Base-by-base conservation (phyloP, 495 filamentous ascomycete genomes). In the Immersiella caudata region DNA sequence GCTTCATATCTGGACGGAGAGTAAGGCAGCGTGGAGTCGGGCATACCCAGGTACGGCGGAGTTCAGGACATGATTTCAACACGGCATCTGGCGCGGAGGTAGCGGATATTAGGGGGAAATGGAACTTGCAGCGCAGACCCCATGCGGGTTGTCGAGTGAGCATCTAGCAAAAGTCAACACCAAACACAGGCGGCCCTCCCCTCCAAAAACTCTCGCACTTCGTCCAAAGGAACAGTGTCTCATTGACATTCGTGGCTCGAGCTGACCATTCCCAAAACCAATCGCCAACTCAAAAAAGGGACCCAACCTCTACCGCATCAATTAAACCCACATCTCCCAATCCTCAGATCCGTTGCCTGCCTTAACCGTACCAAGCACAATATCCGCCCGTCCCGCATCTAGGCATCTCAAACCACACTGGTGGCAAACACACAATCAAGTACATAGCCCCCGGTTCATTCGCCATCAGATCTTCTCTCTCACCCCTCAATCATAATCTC, bases 21-120 rank as follows among this genome's bases (percentile, higher is more conserved):
- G n/a, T 62, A 14, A 18, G 16, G 20, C 22, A 24, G 18, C 22
- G 18, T 57, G 12, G 16, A 57, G 22, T 57, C 26, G 11, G 22
- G 22, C 22, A 57, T 26, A 26, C 54, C 22, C 11, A 21, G 20
- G 54, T 26, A 27, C 11, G 12, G n/a, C 54, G 54, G 54, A 24
- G 54, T 57, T 57, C 6, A 26, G 54, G 21, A 27, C 22, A 57
- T 57, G 21, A 57, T 24, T 46, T 46, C 2, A 46, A 46, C 40
- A 46, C 16, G 40, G 40, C 40, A 12, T 46, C 16, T 33, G 25
- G 57, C 26, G 57, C 18, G 64, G 54, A 72, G 50, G 7, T 40
- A 59, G 24, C 29, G 9, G 29, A 26, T 18, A 26, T 33, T 11
- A 25, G 6, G 52, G 57, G 29, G 14, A 60, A 60, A 36, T 33